These are phyloP conservation scores for Cladophialophora carrionii DNA, from an alignment of 2,329 filamentous ascomycete genomes.

Conservation along the genomic window DNA sequence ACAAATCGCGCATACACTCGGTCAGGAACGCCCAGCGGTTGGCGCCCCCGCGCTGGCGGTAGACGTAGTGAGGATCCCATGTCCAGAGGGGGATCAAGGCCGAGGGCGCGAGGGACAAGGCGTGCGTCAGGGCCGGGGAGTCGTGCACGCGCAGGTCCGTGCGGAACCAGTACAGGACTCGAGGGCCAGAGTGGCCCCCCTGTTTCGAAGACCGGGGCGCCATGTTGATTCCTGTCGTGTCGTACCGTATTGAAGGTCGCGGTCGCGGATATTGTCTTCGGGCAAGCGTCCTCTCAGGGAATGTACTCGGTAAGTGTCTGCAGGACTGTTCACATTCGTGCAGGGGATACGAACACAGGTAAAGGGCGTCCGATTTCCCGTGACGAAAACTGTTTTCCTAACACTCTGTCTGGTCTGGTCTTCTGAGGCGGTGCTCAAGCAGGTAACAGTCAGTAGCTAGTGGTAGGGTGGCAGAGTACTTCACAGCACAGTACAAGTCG, in stretches of 20 bases:
- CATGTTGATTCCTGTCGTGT: not conserved
- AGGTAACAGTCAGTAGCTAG: not conserved
- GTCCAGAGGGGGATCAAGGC: constrained; percentile 76
- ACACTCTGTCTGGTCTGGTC: not conserved
- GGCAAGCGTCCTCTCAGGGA: not conserved
- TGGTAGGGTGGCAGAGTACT: not conserved
- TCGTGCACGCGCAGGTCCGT: constrained; percentile 78
- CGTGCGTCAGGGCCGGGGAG: constrained; percentile 72
- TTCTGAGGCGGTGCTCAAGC: not conserved
- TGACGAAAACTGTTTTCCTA: too few species aligned
- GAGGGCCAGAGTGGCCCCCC: constrained; percentile 41
- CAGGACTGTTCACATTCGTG: not conserved
- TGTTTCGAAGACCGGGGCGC: not conserved
- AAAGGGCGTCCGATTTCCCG: not conserved
- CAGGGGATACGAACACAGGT: not conserved
- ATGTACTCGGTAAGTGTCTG: not conserved
- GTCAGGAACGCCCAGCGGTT: constrained; percentile 76
- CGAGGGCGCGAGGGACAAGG: constrained; percentile 69
- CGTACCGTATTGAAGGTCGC: too few species aligned
- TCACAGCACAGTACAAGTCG: not conserved
- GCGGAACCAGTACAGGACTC: constrained; percentile 77
- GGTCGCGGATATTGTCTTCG: too few species aligned
- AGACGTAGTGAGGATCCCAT: constrained; percentile 81
- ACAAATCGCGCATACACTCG: constrained; percentile 74
- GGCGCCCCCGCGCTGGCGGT: constrained; percentile 67